Evolutionary conservation across 306 rosid genomes (phyloP).

Genomic region (Carpinus fangiana): DNA sequence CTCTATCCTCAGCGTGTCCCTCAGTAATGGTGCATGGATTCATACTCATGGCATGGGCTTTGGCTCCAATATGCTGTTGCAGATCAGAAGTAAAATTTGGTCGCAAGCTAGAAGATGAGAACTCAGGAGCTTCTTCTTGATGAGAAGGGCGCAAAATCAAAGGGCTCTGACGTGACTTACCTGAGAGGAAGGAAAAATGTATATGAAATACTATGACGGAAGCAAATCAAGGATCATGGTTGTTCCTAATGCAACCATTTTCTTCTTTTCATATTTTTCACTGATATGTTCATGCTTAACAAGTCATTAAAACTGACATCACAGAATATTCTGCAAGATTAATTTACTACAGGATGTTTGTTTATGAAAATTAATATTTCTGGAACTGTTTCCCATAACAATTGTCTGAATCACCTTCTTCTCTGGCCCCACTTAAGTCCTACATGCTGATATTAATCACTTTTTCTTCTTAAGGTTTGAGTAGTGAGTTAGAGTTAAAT

Average conservation of each 20-base stretch:
- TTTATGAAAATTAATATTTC: not conserved
- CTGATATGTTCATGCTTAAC: not conserved
- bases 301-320: not conserved
- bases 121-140: slow-evolving; percentile 19
- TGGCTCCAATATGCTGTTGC: slow-evolving; percentile 29
- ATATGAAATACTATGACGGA: slow-evolving; percentile 8
- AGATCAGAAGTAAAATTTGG: slow-evolving; percentile 30
- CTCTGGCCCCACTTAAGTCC: not conserved
- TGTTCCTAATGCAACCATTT: not conserved
- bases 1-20: slow-evolving; percentile 20
- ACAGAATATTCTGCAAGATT: not conserved
- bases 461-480: not conserved
- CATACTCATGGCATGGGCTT: slow-evolving; percentile 8
- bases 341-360: not conserved
- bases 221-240: slow-evolving; percentile 5
- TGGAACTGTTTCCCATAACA: not conserved
- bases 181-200: slow-evolving; percentile 28
- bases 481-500: not conserved
- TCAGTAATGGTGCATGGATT: slow-evolving; percentile 6
- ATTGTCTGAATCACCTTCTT: not conserved
- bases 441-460: not conserved
- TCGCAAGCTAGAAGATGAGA: slow-evolving; percentile 27
- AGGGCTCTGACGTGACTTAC: slow-evolving; percentile 40
- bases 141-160: slow-evolving; percentile 25
- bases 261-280: no score